These are phyloP conservation scores for Eragrostis tef DNA, from an alignment of 202 grass and related monocot genomes.

Conservation along the genomic window DNA sequence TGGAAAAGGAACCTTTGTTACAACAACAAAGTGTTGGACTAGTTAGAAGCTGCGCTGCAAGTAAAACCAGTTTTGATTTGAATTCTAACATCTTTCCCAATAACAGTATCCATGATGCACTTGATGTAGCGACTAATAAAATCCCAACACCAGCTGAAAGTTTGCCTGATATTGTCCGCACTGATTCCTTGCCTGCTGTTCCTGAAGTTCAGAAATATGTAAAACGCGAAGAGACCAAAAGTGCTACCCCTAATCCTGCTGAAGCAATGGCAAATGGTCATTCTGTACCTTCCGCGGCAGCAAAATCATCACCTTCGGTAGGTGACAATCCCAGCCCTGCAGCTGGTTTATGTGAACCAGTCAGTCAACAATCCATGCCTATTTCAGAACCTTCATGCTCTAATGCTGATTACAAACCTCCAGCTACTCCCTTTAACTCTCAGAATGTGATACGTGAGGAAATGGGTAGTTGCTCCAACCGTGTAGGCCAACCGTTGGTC, in stretches of 20 bases:
- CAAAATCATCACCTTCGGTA: slow-evolving; percentile 36
- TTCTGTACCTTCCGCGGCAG: slow-evolving; percentile 1
- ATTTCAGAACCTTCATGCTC: slow-evolving; percentile 36
- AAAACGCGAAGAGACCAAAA: slow-evolving; percentile 38
- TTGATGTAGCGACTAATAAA: slow-evolving; percentile 10
- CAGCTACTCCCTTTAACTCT: not conserved
- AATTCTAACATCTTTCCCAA: slow-evolving; percentile 48
- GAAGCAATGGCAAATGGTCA: slow-evolving; percentile 38
- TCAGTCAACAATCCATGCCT: slow-evolving; percentile 20
- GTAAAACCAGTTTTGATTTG: slow-evolving; percentile 44
- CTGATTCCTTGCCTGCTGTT: slow-evolving; percentile 16
- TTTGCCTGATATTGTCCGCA: not conserved
- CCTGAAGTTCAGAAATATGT: slow-evolving; percentile 45
- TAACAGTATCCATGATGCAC: slow-evolving; percentile 16
- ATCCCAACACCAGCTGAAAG: slow-evolving; percentile 30
- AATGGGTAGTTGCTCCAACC: slow-evolving; percentile 39
- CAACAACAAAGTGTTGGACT: slow-evolving; percentile 42
- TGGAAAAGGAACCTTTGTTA: slow-evolving; percentile 40
- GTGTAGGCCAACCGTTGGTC: slow-evolving; percentile 47
- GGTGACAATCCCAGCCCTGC: slow-evolving; percentile 9
- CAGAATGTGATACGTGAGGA: not conserved
- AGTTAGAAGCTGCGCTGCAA: slow-evolving; percentile 26
- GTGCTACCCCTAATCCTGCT: not conserved
- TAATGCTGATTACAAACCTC: slow-evolving; percentile 39
- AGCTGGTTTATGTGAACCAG: slow-evolving; percentile 40